Evolutionary conservation across 345 rosid genomes (phyloP).

Genomic region (Arabidopsis suecica): DNA sequence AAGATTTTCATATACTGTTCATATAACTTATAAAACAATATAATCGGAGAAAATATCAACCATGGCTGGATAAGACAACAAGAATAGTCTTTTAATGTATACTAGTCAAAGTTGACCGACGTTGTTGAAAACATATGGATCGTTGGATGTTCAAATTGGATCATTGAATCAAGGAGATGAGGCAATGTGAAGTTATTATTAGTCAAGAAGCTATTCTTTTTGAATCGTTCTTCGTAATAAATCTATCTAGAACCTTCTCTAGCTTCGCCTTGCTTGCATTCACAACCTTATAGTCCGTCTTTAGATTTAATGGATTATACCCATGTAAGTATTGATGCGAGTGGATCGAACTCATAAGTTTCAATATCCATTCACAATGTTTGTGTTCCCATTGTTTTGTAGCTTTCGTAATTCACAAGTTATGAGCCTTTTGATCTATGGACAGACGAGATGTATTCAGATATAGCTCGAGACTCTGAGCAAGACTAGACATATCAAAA

Average conservation of each 20-base stretch:
- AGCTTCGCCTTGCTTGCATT: conserved; percentile 28
- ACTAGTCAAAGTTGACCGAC: conserved; percentile 37
- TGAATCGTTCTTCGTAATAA: conserved; percentile 44
- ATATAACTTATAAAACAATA: not conserved
- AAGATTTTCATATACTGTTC: not conserved
- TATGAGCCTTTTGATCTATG: conserved; percentile 24
- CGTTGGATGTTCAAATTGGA: not conserved
- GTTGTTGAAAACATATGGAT: conserved; percentile 19
- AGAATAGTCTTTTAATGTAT: conserved; percentile 7
- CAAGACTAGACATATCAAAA: not conserved
- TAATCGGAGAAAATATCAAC: conserved; percentile 12
- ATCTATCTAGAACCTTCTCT: conserved; percentile 52
- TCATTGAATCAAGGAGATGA: not conserved
- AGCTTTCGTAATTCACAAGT: conserved; percentile 17
- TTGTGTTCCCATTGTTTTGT: conserved; percentile 16
- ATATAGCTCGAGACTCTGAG: conserved; percentile 45
- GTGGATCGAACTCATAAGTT: conserved; percentile 54
- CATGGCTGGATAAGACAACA: conserved; percentile 32
- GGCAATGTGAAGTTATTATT: conserved; percentile 38
- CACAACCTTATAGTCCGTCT: conserved; percentile 31
- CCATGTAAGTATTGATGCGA: conserved; percentile 22
- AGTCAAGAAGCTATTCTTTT: conserved; percentile 22
- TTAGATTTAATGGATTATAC: conserved; percentile 22
- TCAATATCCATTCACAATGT: conserved; percentile 49
- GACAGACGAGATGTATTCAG: conserved; percentile 26